phyloP scores from a whole-genome alignment of 1,284 basidiomycete species.

The Trametes pubescens region DNA sequence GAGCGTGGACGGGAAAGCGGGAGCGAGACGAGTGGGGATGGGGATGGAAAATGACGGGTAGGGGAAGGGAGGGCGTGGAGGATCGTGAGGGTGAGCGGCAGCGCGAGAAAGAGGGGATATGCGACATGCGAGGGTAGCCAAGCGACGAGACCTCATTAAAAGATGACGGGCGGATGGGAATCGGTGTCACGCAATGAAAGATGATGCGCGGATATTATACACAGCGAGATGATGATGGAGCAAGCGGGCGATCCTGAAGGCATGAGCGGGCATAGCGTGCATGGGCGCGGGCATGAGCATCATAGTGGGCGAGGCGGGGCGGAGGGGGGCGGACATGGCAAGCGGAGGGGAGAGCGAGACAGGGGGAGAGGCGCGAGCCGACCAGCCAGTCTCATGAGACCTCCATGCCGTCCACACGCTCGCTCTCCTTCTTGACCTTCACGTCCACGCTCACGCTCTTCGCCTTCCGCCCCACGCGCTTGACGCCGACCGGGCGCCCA shows the following conservation, averaged over 20 bases:
- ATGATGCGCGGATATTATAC: conserved; percentile 19
- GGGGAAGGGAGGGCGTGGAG: not conserved
- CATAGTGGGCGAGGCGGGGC: not conserved
- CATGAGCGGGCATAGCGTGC: conserved; percentile 12
- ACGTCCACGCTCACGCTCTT: conserved; percentile 37
- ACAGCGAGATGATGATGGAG: conserved; percentile 11
- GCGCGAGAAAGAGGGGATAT: conserved; percentile 20
- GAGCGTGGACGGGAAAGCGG: not conserved
- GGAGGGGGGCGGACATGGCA: not conserved
- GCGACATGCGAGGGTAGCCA: conserved; percentile 26
- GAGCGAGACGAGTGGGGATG: conserved; percentile 2
- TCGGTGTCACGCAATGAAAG: conserved; percentile 6
- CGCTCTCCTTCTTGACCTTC: conserved; percentile 43
- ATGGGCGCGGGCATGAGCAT: conserved; percentile 8
- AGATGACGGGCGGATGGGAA: not conserved
- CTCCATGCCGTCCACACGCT: conserved; percentile 32
- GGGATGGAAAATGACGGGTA: not conserved
- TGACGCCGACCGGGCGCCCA: conserved; percentile 37
- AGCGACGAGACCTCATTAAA: conserved; percentile 19
- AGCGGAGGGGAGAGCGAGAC: not conserved
- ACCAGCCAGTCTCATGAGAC: conserved; percentile 29
- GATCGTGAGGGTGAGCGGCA: conserved; percentile 1
- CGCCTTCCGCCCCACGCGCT: conserved; percentile 33
- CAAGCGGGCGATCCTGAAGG: conserved; percentile 9
- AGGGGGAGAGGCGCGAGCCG: not conserved